Conservation (phyloP, 768 basidiomycete genomes). For the Lentinula lateritia region DNA sequence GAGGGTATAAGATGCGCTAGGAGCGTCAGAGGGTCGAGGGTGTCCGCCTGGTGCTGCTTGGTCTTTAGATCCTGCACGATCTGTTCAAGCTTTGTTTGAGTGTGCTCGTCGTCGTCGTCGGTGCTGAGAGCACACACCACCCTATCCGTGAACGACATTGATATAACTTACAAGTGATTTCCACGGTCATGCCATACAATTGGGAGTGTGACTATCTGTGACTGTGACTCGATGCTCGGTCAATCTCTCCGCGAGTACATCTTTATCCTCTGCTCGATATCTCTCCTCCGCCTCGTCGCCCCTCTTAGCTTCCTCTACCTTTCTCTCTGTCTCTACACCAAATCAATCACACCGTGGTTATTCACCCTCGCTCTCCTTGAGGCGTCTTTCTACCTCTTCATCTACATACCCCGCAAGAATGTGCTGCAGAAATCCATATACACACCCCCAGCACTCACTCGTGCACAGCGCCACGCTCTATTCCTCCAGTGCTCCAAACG, state of each 20-base stretch:
- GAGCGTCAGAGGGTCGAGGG: slow-evolving; percentile 32
- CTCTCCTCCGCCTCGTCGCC: slow-evolving; percentile 39
- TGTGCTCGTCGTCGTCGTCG: too few species aligned
- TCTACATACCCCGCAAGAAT: slow-evolving; percentile 43
- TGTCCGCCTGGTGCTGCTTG: too few species aligned
- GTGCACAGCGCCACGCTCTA: slow-evolving; percentile 37
- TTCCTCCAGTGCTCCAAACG: slow-evolving; percentile 41
- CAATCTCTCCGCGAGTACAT: slow-evolving; percentile 44
- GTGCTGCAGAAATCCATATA: slow-evolving; percentile 46
- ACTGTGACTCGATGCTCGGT: slow-evolving; percentile 21
- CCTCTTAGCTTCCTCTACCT: slow-evolving; percentile 39
- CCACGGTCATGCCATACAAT: too few species aligned
- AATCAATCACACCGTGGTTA: slow-evolving; percentile 12
- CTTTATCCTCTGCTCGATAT: slow-evolving; percentile 43
- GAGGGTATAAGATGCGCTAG: slow-evolving; percentile 33
- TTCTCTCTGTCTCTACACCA: background rate
- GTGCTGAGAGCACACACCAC: too few species aligned
- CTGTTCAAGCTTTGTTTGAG: too few species aligned
- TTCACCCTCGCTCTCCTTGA: slow-evolving; percentile 35
- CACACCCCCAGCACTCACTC: slow-evolving; percentile 30
- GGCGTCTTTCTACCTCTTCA: slow-evolving; percentile 39
- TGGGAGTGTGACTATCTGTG: too few species aligned
- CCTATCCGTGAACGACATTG: too few species aligned
- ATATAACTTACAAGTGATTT: too few species aligned
- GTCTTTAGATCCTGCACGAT: too few species aligned